Percentiles rank a stretch among this genome's conserved stretches.
Evolutionary conservation across 2,329 filamentous ascomycete genomes (phyloP).

Genomic region (Xylaria sp.): DNA sequence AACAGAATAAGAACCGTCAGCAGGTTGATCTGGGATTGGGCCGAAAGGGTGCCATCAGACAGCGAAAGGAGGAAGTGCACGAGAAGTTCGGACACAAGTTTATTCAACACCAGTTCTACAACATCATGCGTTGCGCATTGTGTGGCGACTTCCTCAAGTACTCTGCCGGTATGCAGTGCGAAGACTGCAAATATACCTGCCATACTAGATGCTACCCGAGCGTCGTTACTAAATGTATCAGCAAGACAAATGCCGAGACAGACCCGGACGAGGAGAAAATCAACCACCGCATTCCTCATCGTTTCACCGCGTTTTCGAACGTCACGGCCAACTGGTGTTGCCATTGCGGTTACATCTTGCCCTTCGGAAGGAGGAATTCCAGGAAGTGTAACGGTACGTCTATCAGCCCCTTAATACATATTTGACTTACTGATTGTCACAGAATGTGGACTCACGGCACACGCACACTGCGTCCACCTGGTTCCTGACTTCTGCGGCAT

Average conservation of each 20-base stretch:
- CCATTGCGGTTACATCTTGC: conserved; percentile 93
- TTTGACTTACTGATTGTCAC: conserved; percentile 28
- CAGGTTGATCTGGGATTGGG: conserved; percentile 85
- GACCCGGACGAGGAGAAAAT: conserved; percentile 99
- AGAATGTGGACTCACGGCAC: conserved; percentile 90
- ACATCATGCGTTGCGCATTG: conserved; percentile 98
- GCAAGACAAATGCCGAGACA: conserved; percentile 96
- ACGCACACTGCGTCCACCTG: conserved; percentile 86
- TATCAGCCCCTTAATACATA: neutral
- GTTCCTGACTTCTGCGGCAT: conserved; percentile 99
- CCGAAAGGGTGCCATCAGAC: conserved; percentile 91
- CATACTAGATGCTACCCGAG: conserved; percentile 96
- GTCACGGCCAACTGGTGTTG: conserved; percentile 99
- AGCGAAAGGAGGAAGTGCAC: conserved; percentile 96
- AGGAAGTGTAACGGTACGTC: conserved; percentile 78
- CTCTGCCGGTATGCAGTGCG: conserved; percentile 97
- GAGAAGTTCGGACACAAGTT: conserved; percentile 99
- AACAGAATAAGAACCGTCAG: conserved; percentile 77
- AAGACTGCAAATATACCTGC: conserved; percentile 99
- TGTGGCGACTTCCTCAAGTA: conserved; percentile 99
- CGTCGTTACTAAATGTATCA: conserved; percentile 99
- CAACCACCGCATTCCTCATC: conserved; percentile 97
- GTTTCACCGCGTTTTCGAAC: conserved; percentile 94
- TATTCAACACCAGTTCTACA: conserved; percentile 97
- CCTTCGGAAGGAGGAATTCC: conserved; percentile 91